These are phyloP conservation scores for Ogataea methylovora DNA, from an alignment of 805 yeast genomes.

Conservation along the genomic window DNA sequence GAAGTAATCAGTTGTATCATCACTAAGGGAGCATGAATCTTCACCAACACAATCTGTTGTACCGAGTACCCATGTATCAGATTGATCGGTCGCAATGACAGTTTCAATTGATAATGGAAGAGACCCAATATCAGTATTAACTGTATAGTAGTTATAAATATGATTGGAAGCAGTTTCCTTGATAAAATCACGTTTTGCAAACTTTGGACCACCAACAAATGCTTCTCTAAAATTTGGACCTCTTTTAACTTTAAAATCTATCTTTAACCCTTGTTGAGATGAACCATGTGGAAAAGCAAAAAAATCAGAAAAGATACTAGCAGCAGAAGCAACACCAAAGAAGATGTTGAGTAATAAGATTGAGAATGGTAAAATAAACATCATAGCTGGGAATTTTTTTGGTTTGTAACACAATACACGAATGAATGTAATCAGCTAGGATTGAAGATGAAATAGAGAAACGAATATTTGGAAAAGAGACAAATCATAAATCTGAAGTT, in stretches of 20 bases:
- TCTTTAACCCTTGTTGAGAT: too few species aligned
- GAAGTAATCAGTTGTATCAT: conserved; percentile 4
- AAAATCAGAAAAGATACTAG: too few species aligned
- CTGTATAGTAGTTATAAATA: conserved; percentile 11
- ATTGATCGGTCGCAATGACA: conserved; percentile 23
- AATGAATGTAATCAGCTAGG: too few species aligned
- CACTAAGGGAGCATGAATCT: neutral
- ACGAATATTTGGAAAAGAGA: too few species aligned
- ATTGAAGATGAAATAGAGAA: too few species aligned
- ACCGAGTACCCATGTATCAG: conserved; percentile 23
- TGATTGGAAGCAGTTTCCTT: conserved; percentile 9
- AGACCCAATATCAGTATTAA: conserved; percentile 20
- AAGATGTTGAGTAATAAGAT: too few species aligned
- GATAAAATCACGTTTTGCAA: conserved; percentile 8
- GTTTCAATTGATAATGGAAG: conserved; percentile 15
- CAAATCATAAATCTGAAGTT: too few species aligned
- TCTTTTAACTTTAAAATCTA: neutral
- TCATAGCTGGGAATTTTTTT: too few species aligned
- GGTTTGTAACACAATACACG: too few species aligned
- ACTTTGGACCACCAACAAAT: neutral
- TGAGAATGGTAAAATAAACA: too few species aligned
- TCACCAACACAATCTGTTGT: conserved; percentile 2
- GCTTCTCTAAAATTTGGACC: neutral
- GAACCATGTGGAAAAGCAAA: too few species aligned
- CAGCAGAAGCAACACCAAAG: too few species aligned